These are phyloP conservation scores for Pouteria campechiana DNA, from an alignment of 179 eudicot species.

Conservation along the genomic window DNA sequence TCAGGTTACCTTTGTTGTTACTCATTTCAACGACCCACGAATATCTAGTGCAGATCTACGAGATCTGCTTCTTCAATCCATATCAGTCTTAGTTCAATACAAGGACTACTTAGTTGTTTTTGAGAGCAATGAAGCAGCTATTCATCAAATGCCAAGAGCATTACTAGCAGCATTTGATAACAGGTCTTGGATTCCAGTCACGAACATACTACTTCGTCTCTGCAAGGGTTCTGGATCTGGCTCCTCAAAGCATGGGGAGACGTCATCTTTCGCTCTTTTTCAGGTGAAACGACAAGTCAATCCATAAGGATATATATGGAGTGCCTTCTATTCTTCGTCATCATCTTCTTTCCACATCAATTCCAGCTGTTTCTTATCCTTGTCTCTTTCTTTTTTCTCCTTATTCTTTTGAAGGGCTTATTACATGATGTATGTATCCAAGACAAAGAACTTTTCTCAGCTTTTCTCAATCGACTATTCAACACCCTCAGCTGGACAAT, in stretches of 20 bases:
- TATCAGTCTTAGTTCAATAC: slow-evolving; percentile 79
- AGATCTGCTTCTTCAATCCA: slow-evolving; percentile 91
- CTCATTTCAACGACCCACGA: slow-evolving; percentile 84
- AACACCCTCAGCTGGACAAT: slow-evolving; percentile 93
- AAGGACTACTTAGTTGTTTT: slow-evolving; percentile 75
- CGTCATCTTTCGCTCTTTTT: slow-evolving; percentile 65
- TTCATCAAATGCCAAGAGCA: slow-evolving; percentile 56
- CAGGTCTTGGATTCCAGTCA: slow-evolving; percentile 91
- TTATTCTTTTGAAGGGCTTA: slow-evolving; percentile 36
- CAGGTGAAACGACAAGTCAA: slow-evolving; percentile 30
- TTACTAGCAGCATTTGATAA: slow-evolving; percentile 84
- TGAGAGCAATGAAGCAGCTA: slow-evolving; percentile 85
- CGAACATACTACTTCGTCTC: slow-evolving; percentile 70
- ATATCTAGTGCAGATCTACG: slow-evolving; percentile 81
- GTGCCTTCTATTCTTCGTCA: too few relatives aligned
- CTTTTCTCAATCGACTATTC: slow-evolving; percentile 78
- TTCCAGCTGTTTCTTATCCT: background rate
- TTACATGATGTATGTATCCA: slow-evolving; percentile 61
- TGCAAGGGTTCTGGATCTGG: slow-evolving; percentile 94
- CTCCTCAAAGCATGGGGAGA: slow-evolving; percentile 66
- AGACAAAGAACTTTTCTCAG: slow-evolving; percentile 65
- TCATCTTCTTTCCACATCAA: background rate
- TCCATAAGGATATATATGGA: too few relatives aligned
- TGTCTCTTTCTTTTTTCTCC: background rate
- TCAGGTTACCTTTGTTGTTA: slow-evolving; percentile 82